These are phyloP conservation scores for Tuber magnatum DNA, from an alignment of 495 filamentous ascomycete genomes.

Conservation along the genomic window DNA sequence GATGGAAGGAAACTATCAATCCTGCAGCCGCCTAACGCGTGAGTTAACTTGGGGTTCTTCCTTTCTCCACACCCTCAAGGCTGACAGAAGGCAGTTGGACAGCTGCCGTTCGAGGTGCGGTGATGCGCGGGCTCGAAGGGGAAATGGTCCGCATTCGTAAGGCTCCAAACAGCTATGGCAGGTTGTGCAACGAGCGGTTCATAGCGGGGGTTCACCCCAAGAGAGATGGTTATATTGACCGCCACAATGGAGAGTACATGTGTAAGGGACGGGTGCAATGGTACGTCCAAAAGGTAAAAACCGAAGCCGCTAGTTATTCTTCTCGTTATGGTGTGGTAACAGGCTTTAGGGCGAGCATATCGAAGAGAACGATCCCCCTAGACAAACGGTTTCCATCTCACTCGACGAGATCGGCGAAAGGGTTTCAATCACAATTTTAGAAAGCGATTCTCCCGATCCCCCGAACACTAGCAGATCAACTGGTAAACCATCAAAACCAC, in stretches of 20 bases:
- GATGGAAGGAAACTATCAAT: background rate
- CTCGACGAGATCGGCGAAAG: too few relatives aligned
- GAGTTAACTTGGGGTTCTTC: background rate
- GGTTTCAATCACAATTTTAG: too few relatives aligned
- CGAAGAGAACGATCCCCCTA: slow-evolving; percentile 7
- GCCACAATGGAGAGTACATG: background rate
- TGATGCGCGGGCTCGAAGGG: slow-evolving; percentile 1
- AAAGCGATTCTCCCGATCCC: too few relatives aligned
- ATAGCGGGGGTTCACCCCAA: slow-evolving; percentile 8
- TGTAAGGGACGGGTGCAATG: slow-evolving; percentile 8
- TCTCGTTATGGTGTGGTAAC: background rate
- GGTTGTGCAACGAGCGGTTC: background rate
- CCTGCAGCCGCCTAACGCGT: slow-evolving; percentile 19
- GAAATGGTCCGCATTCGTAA: slow-evolving; percentile 11
- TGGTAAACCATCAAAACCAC: too few relatives aligned
- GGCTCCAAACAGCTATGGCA: slow-evolving; percentile 14
- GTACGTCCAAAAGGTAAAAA: slow-evolving; percentile 16
- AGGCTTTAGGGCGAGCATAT: slow-evolving; percentile 12
- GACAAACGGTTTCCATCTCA: too few relatives aligned
- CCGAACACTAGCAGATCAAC: too few relatives aligned
- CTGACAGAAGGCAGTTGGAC: slow-evolving; percentile 20
- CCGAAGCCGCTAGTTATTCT: background rate
- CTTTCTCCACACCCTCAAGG: too few relatives aligned
- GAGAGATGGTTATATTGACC: background rate
- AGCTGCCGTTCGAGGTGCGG: slow-evolving; percentile 23